Conservation (phyloP, 2,329 filamentous ascomycete species). For the Davidsoniella australis region DNA sequence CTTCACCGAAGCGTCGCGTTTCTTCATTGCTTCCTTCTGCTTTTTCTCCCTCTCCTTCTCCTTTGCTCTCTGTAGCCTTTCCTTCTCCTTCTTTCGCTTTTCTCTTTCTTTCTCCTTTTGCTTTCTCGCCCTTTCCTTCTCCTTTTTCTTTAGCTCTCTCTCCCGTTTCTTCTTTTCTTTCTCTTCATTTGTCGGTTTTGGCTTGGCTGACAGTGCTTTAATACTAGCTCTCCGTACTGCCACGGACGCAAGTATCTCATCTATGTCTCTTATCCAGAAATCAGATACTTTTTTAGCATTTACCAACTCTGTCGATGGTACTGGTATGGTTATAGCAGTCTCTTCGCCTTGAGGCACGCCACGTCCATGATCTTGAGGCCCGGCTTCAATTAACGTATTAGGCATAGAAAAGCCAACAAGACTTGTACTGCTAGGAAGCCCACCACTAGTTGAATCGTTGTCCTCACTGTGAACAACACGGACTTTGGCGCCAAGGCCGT, state of each 20-base stretch:
- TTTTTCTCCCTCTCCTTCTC: too few species aligned
- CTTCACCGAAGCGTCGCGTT: too few species aligned
- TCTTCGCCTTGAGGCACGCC: background rate
- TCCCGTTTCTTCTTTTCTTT: background rate
- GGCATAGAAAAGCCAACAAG: too few species aligned
- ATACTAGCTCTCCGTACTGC: background rate
- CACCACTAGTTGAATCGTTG: too few species aligned
- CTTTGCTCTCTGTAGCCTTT: too few species aligned
- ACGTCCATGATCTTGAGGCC: background rate
- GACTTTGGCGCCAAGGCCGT: background rate
- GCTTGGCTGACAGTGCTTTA: background rate
- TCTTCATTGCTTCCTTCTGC: too few species aligned
- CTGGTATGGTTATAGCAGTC: background rate
- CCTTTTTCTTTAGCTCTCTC: background rate
- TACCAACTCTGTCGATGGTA: background rate
- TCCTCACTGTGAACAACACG: too few species aligned
- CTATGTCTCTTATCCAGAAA: conserved; percentile 7
- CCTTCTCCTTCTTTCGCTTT: background rate
- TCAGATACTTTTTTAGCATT: conserved; percentile 3
- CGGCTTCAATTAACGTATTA: too few species aligned
- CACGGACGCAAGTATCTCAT: background rate
- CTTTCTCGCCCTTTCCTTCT: too few species aligned
- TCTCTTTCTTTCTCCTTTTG: too few species aligned
- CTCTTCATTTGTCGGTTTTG: background rate
- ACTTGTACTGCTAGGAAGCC: too few species aligned